Conservation (phyloP, 495 filamentous ascomycete genomes). For the Trichoderma gamsii region DNA sequence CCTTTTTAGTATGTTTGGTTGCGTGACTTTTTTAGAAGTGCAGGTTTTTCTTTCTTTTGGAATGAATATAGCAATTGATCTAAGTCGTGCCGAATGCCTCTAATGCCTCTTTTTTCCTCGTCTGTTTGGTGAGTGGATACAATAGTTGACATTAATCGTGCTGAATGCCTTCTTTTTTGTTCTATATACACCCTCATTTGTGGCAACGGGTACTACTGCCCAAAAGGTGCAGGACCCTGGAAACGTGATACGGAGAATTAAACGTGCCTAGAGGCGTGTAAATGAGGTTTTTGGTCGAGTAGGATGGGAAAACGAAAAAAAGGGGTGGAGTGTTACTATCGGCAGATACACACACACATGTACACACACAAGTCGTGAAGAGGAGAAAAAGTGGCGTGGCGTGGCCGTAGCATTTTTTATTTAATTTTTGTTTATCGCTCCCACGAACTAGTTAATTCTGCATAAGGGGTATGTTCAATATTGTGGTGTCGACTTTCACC, state of each 20-base stretch:
- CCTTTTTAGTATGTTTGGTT: background rate
- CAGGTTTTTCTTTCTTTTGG: too few species aligned
- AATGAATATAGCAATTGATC: too few species aligned
- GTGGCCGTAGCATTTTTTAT: background rate
- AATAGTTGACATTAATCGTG: too few species aligned
- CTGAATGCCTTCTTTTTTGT: too few species aligned
- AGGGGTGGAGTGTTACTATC: constrained; percentile 6
- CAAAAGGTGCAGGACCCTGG: background rate
- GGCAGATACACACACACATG: background rate
- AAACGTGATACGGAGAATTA: background rate
- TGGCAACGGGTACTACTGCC: too few species aligned
- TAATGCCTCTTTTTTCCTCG: too few species aligned
- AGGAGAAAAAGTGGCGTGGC: background rate
- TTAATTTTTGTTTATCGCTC: background rate
- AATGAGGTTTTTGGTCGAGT: background rate
- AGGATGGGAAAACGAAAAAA: constrained; percentile 20
- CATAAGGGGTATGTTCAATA: background rate
- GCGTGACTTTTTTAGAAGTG: background rate
- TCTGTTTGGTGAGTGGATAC: too few species aligned
- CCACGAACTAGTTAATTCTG: background rate
- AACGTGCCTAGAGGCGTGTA: background rate
- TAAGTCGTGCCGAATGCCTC: too few species aligned
- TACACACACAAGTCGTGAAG: background rate
- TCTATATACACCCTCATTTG: too few species aligned
- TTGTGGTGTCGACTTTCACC: background rate